Evolutionary conservation across 352 stramenopile species (phyloP), one percentile per base, ranked within the genome.

Genomic region (Pythium folliculosum): DNA sequence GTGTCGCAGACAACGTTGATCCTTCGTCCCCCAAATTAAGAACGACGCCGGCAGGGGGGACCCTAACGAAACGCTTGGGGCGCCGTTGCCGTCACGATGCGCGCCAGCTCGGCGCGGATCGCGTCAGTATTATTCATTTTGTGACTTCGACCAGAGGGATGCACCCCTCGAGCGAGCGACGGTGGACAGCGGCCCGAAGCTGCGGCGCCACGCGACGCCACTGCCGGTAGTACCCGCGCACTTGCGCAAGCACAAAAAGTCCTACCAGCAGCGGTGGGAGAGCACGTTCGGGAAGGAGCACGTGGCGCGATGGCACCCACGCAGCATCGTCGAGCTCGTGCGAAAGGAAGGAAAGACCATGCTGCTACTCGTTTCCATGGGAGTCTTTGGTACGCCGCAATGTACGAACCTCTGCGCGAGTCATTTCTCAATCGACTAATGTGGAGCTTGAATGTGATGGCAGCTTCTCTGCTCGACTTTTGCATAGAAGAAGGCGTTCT

Each of bases 391-490:
- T 89, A 76, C 54, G 75, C 57, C 16, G 23, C 14, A 22, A 38
- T 44, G 14, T 5, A 32, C 27, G 27, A 32, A 32, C 27, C 27
- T 32, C 27, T 32, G 27, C 27, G 27, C 27, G 5, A 32, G 3
- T 32, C 27, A 32, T 32, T 32, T 32, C 2, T 32, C 27, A 32
- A 32, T 5, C 27, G 27, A 32, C 27, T 5, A 32, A 32, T 5
- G 27, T 32, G 27, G 27, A 32, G 2, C 3, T 32, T 14, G 35
- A 3, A 13, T 40, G 12, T n/a, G 14, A n/a, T 21, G 13, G 14
- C 61, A 91, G 80, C 82, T 12, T 89, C 80, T 0, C 9, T 87
- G 8, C 54, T 89, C 4, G 78, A 91, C 52, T 86, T 78, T 52
- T 65, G 65, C 37, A 70, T 90, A 25, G 81, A 86, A 63, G 45